Evolutionary conservation across 1,284 basidiomycete species (phyloP).

Genomic region (Ustilago cynodontis): DNA sequence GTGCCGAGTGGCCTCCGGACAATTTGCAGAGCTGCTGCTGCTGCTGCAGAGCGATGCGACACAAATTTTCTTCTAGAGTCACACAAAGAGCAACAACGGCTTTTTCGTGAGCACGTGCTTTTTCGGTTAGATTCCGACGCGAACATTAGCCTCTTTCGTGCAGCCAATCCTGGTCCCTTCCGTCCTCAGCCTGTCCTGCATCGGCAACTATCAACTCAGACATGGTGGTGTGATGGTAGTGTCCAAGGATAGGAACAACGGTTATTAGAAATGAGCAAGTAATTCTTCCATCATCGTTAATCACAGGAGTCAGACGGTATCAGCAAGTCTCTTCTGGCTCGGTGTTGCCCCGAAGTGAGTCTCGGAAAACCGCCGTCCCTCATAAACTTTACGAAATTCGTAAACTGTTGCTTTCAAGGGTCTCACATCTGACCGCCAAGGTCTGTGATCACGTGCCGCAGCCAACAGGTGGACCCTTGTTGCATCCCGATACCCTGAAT

Average conservation of each 20-base stretch:
- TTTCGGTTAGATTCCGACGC: constrained; percentile 33
- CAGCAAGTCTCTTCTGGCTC: neutral
- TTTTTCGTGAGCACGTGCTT: constrained; percentile 18
- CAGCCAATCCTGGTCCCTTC: constrained; percentile 1
- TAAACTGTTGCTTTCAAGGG: neutral
- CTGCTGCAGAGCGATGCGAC: neutral
- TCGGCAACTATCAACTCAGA: too few species aligned
- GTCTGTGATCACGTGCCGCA: constrained; percentile 5
- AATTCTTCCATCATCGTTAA: neutral
- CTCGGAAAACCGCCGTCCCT: constrained; percentile 9
- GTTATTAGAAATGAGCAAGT: neutral
- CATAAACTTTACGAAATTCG: neutral
- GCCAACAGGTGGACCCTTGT: constrained; percentile 7
- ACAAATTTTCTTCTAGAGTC: constrained; percentile 45
- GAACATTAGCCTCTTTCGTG: neutral
- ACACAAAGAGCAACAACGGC: constrained; percentile 7
- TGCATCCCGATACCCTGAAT: neutral
- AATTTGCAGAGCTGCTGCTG: neutral
- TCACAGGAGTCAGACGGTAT: neutral
- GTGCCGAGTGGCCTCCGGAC: neutral
- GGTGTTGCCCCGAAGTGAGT: constrained; percentile 1
- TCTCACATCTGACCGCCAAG: neutral
- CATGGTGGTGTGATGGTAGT: too few species aligned
- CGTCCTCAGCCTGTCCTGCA: neutral
- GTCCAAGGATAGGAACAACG: too few species aligned